These are phyloP conservation scores for Skeletonema costatum DNA, from an alignment of 108 stramenopile genomes.

Conservation along the genomic window DNA sequence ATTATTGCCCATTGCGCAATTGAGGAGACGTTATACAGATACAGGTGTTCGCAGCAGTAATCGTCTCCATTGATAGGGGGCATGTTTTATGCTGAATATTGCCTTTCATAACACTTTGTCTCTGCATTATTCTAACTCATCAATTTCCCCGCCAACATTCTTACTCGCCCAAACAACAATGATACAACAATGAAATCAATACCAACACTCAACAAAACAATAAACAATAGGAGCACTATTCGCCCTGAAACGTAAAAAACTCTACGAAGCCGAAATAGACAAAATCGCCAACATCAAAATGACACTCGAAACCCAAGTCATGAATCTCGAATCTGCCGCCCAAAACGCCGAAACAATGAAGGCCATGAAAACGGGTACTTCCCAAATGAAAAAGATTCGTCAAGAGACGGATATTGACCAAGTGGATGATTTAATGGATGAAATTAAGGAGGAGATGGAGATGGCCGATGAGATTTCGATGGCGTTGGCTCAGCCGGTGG, in stretches of 20 bases:
- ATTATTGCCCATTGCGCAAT: too few species aligned
- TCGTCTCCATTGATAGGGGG: background rate
- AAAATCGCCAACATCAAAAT: constrained; percentile 96
- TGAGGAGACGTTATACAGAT: background rate
- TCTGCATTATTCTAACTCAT: background rate
- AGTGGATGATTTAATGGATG: constrained; percentile 96
- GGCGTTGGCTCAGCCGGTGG: constrained; percentile 88
- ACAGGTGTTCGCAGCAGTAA: background rate
- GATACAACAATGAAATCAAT: background rate
- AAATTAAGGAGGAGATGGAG: constrained; percentile 94
- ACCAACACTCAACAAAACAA: background rate
- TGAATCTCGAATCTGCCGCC: constrained; percentile 93
- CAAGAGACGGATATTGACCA: constrained; percentile 91
- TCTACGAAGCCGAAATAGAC: constrained; percentile 95
- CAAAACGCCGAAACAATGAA: constrained; percentile 94
- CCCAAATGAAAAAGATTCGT: constrained; percentile 88
- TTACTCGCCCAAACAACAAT: background rate
- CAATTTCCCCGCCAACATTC: background rate
- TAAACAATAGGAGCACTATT: constrained; percentile 83
- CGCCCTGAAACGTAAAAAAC: constrained; percentile 96
- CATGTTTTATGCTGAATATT: too few species aligned
- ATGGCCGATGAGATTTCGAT: constrained; percentile 85
- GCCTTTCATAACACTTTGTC: too few species aligned
- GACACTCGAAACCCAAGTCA: constrained; percentile 94
- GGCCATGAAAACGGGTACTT: constrained; percentile 89